Evolutionary conservation across 768 basidiomycete species (phyloP).

Genomic region (Suillus weaverae): DNA sequence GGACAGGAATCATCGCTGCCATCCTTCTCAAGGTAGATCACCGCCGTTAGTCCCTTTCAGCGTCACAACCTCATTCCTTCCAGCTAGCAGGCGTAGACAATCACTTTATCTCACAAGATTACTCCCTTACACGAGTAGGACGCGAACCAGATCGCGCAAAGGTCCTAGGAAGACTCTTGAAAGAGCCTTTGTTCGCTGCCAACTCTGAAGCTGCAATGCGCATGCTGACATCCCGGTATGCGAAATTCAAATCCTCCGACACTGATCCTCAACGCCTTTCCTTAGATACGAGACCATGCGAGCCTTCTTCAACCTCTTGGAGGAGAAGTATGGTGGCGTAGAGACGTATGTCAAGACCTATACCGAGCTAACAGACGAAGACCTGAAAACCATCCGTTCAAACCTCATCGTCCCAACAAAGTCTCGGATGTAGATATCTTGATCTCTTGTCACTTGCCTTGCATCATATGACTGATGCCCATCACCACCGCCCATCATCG

Average conservation of each 20-base stretch:
- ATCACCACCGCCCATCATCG: neutral
- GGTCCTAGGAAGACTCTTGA: constrained; percentile 65
- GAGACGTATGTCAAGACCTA: constrained; percentile 60
- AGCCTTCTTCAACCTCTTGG: constrained; percentile 62
- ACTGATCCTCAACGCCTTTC: neutral
- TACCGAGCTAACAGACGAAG: constrained; percentile 60
- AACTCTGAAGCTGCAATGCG: constrained; percentile 78
- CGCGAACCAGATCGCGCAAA: constrained; percentile 75
- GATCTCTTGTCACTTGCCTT: neutral
- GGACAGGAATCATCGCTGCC: constrained; percentile 76
- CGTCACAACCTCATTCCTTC: neutral
- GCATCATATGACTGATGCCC: neutral
- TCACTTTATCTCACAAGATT: constrained; percentile 66
- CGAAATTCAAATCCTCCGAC: neutral
- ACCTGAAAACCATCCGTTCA: constrained; percentile 56
- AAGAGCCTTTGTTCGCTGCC: constrained; percentile 71
- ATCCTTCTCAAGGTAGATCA: constrained; percentile 61
- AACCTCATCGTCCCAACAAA: constrained; percentile 49
- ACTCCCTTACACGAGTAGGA: constrained; percentile 75
- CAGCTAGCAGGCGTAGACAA: constrained; percentile 76
- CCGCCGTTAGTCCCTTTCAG: neutral
- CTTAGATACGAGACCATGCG: constrained; percentile 72
- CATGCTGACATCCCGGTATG: constrained; percentile 78
- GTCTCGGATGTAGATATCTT: constrained; percentile 28
- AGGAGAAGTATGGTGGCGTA: constrained; percentile 66